A percentile compares a stretch with the other conserved stretches of the same genome.
These are phyloP conservation scores for Agrostemma githago DNA, from an alignment of 148 eudicot species.

Conservation along the genomic window DNA sequence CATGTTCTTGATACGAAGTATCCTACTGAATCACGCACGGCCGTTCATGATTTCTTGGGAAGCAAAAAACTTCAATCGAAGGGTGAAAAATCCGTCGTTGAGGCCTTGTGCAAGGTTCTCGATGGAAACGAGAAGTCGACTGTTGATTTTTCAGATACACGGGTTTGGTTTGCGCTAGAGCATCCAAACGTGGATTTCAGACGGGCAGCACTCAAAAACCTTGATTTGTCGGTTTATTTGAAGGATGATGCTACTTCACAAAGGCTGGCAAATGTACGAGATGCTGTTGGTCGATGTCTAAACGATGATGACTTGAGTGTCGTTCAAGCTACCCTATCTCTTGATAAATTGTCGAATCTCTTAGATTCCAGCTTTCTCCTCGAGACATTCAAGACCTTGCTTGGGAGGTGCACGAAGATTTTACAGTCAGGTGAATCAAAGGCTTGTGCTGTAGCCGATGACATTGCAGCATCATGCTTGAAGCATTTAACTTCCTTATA, in stretches of 20 bases:
- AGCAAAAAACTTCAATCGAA: slow-evolving; percentile 51
- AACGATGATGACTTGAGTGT: slow-evolving; percentile 73
- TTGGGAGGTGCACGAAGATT: slow-evolving; percentile 51
- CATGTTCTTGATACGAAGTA: slow-evolving; percentile 44
- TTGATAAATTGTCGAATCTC: slow-evolving; percentile 48
- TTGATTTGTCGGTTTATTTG: slow-evolving; percentile 47
- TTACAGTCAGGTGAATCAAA: slow-evolving; percentile 46
- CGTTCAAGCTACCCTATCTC: slow-evolving; percentile 57
- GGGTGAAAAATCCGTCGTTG: slow-evolving; percentile 42
- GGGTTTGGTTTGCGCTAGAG: slow-evolving; percentile 77
- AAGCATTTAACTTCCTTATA: slow-evolving; percentile 40
- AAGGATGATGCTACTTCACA: slow-evolving; percentile 44
- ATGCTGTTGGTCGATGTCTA: slow-evolving; percentile 62
- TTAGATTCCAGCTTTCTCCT: slow-evolving; percentile 39
- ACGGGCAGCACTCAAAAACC: slow-evolving; percentile 44
- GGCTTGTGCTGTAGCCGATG: slow-evolving; percentile 35
- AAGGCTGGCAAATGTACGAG: slow-evolving; percentile 52
- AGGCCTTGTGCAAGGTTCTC: slow-evolving; percentile 56
- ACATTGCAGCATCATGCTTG: slow-evolving; percentile 55
- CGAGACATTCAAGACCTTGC: slow-evolving; percentile 48
- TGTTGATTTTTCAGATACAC: slow-evolving; percentile 48
- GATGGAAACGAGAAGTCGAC: slow-evolving; percentile 48
- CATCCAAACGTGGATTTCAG: slow-evolving; percentile 86
- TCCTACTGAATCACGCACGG: slow-evolving; percentile 59
- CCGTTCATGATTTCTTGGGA: slow-evolving; percentile 59